Percentiles rank a stretch among this genome's conserved stretches.
phyloP scores from a whole-genome alignment of 805 yeast species.

The Metschnikowia bowlesiae region DNA sequence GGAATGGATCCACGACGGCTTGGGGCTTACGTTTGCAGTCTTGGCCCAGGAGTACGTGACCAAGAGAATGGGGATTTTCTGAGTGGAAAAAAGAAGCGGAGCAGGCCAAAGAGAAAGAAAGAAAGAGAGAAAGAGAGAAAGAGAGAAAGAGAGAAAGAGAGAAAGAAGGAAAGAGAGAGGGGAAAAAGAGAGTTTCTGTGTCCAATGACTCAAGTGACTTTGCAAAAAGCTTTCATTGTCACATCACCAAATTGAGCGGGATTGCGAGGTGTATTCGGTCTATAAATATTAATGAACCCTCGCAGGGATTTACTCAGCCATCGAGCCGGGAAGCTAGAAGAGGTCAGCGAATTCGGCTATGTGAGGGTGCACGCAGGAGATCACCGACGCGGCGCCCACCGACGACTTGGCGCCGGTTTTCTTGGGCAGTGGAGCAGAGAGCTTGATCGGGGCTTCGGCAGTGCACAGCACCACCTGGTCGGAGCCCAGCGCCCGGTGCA shows the following conservation, averaged over 20 bases:
- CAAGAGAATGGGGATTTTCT: constrained; percentile 72
- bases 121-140: not conserved
- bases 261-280: not conserved
- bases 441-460: not conserved
- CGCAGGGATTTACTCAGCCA: not conserved
- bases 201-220: no score
- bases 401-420: constrained; percentile 3
- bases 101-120: no score
- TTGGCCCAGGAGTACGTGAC: constrained; percentile 88
- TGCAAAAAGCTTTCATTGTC: no score
- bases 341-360: constrained; percentile 44
- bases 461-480: constrained; percentile 6
- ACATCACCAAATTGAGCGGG: no score
- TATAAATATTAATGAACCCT: not conserved
- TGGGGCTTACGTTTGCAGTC: constrained; percentile 76
- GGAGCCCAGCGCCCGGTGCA: constrained; percentile 9
- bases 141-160: not conserved
- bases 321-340: constrained; percentile 19
- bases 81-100: no score
- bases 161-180: not conserved
- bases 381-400: constrained; percentile 10
- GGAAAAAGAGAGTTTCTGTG: no score
- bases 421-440: not conserved
- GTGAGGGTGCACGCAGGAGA: constrained; percentile 34
- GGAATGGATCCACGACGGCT: constrained; percentile 51